Percentiles rank a stretch among this genome's conserved stretches.
phyloP scores from a whole-genome alignment of 495 filamentous ascomycete genomes.

The Filosporella fistucella region DNA sequence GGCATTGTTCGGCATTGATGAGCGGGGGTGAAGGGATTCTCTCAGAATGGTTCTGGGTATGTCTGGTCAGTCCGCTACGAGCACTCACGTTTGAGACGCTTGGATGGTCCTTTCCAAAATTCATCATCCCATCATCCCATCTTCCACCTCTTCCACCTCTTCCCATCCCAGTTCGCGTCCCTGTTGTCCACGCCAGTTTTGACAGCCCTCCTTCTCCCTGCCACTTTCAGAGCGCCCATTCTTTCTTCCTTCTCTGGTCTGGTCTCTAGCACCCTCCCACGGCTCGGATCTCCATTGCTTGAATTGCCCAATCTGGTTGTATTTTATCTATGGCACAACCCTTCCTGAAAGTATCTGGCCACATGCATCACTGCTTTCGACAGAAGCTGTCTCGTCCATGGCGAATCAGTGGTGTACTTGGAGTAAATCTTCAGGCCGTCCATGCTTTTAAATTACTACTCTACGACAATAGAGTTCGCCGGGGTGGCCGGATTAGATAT shows the following conservation, averaged over 20 bases:
- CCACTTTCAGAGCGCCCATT: neutral
- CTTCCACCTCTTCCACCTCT: neutral
- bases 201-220: neutral
- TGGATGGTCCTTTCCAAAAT: constrained; percentile 3
- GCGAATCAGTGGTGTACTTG: constrained; percentile 21
- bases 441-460: constrained; percentile 21
- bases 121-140: constrained; percentile 1
- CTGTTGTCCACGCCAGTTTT: too few species aligned
- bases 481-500: too few species aligned
- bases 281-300: constrained; percentile 15
- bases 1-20: too few species aligned
- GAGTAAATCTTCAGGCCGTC: constrained; percentile 18
- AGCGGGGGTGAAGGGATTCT: neutral
- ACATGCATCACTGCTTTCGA: constrained; percentile 18
- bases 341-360: constrained; percentile 8
- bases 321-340: constrained; percentile 20
- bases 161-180: neutral
- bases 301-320: constrained; percentile 19
- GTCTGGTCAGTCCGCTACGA: neutral
- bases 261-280: too few species aligned
- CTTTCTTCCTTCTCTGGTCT: neutral
- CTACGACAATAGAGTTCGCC: constrained; percentile 15
- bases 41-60: neutral
- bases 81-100: constrained; percentile 5
- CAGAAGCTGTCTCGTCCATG: constrained; percentile 20